A percentile compares a stretch with the other conserved stretches of the same genome.
These are phyloP conservation scores for Fusarium xyrophilum DNA, from an alignment of 2,329 filamentous ascomycete genomes.

Conservation along the genomic window DNA sequence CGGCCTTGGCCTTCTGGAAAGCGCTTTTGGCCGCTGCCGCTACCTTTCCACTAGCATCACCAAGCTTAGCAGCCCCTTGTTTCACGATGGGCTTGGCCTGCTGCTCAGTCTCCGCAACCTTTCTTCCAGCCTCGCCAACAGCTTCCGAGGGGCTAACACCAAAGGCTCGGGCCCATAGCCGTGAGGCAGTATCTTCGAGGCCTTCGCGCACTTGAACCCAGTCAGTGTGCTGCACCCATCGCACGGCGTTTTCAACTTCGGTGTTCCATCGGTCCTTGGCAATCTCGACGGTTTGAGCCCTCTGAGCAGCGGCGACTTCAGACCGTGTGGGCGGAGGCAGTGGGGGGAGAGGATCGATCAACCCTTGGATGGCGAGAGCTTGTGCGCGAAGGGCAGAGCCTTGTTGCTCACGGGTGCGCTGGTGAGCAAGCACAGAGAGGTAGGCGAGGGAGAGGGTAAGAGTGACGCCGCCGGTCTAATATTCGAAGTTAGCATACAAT, in stretches of 20 bases:
- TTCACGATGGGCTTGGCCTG: conserved; percentile 46
- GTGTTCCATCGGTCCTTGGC: conserved; percentile 81
- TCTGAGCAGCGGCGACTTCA: conserved; percentile 58
- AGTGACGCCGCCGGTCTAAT: conserved; percentile 75
- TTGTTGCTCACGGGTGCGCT: conserved; percentile 69
- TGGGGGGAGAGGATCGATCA: conserved; percentile 58
- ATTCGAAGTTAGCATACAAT: conserved; percentile 5
- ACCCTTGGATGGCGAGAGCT: conserved; percentile 58
- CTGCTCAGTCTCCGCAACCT: conserved; percentile 45
- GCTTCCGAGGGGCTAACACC: conserved; percentile 47
- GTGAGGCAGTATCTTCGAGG: conserved; percentile 57
- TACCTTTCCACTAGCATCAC: conserved; percentile 35
- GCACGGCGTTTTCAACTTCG: conserved; percentile 71
- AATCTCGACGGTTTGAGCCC: conserved; percentile 66
- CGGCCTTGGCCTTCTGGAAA: conserved; percentile 43
- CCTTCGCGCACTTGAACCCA: conserved; percentile 68
- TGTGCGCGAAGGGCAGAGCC: conserved; percentile 64
- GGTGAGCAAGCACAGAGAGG: conserved; percentile 73
- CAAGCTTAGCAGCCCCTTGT: conserved; percentile 42
- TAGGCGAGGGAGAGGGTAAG: conserved; percentile 77
- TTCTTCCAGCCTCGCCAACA: conserved; percentile 39
- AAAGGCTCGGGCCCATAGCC: conserved; percentile 53
- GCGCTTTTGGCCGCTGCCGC: conserved; percentile 49
- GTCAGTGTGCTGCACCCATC: conserved; percentile 70
- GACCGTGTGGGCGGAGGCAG: conserved; percentile 58